Conservation (phyloP, 2,329 filamentous ascomycete species). For the Cytospora chrysosperma region DNA sequence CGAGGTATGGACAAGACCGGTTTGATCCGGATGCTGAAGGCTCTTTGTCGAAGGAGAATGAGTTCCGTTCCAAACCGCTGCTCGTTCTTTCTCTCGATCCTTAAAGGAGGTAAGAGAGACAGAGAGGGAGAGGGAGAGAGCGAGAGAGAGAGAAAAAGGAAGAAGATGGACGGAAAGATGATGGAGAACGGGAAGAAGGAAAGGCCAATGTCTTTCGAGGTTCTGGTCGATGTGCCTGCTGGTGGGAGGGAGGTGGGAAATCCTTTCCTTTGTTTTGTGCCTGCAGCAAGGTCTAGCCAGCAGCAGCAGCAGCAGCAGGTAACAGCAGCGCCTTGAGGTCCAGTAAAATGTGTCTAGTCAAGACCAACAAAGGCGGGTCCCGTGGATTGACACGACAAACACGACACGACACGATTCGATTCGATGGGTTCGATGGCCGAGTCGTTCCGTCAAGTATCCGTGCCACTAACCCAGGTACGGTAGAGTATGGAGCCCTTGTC, state of each 20-base stretch:
- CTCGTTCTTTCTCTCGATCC: background rate
- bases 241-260: background rate
- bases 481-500: background rate
- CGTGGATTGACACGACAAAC: background rate
- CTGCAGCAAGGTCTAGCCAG: background rate
- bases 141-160: background rate
- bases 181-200: background rate
- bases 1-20: background rate
- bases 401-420: background rate
- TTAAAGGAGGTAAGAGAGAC: background rate
- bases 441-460: background rate
- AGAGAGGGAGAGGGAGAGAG: background rate
- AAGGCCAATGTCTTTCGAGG: background rate
- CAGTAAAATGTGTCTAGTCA: background rate
- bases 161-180: background rate
- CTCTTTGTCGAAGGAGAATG: background rate
- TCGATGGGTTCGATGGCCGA: background rate
- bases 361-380: background rate
- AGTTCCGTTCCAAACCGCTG: background rate
- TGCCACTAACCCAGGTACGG: background rate
- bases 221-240: background rate
- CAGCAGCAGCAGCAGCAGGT: background rate
- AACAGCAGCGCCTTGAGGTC: background rate
- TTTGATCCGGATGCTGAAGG: background rate
- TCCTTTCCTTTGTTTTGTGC: background rate